These are phyloP conservation scores for Sonneratia caseolaris DNA, from an alignment of 345 rosid species.

Conservation along the genomic window DNA sequence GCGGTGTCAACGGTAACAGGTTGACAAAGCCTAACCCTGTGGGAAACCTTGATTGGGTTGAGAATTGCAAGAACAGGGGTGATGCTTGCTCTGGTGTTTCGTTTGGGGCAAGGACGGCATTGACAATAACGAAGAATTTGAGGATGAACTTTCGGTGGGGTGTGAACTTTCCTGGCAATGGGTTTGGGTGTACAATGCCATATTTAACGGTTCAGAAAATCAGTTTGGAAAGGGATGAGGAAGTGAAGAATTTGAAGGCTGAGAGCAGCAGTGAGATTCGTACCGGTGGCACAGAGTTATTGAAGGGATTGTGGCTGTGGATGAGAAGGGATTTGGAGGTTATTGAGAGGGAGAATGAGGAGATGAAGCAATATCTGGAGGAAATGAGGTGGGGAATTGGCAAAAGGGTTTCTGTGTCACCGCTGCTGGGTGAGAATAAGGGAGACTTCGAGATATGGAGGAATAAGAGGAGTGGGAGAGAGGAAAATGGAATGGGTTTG, in stretches of 20 bases:
- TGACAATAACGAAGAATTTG: constrained; percentile 36
- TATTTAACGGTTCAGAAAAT: constrained; percentile 48
- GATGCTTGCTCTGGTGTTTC: constrained; percentile 23
- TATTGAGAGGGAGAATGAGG: constrained; percentile 42
- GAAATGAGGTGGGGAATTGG: constrained; percentile 27
- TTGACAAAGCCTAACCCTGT: background rate
- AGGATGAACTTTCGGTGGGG: constrained; percentile 41
- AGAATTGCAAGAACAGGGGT: constrained; percentile 16
- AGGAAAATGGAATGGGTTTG: constrained; percentile 19
- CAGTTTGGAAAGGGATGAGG: constrained; percentile 37
- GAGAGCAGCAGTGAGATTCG: constrained; percentile 10
- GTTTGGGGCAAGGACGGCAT: constrained; percentile 36
- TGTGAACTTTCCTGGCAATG: constrained; percentile 25
- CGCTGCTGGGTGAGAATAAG: constrained; percentile 16
- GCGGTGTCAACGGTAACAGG: constrained; percentile 10
- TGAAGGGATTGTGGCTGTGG: constrained; percentile 44
- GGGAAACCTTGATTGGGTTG: background rate
- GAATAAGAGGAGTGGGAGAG: constrained; percentile 23
- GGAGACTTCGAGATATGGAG: constrained; percentile 29
- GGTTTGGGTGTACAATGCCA: constrained; percentile 29
- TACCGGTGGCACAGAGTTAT: constrained; percentile 31
- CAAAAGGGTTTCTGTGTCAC: constrained; percentile 18
- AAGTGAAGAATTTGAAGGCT: constrained; percentile 16
- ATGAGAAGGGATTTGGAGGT: constrained; percentile 46
- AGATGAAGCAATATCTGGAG: constrained; percentile 36